Base-by-base conservation (phyloP, 768 basidiomycete genomes). In the Mycena alexandri region DNA sequence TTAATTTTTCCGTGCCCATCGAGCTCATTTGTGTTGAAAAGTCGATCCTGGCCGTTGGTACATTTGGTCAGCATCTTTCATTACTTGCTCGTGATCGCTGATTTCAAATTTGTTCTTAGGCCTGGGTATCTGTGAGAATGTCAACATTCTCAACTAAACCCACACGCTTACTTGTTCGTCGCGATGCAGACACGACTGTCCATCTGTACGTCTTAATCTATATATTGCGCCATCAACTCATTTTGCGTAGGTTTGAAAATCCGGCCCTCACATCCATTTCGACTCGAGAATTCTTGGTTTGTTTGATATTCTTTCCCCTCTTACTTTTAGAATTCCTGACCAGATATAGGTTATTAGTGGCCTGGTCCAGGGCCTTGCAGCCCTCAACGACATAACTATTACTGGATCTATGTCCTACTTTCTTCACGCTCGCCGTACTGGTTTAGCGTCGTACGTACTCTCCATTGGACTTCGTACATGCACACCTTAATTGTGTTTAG, bases 341-440 rank as follows among this genome's bases (percentile, higher is more conserved):
- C 41, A 19, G 11, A 17, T 19, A 0, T 29, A 68, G 67, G 63
- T 68, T 33, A 25, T 63, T 24, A 57, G 55, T 43, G 67, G 67
- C 19, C 61, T 68, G 8, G 67, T 68, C 14, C 67, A 68, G 41
- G 67, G 67, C 8, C 61, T 68, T 41, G 67, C 67, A 22, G 67
- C 67, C 7, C 55, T 68, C 22, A 63, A 68, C n/a, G 67, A 68
- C 56, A 47, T 68, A 24, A 55, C 52, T 12, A 68, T 68, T 55
- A 68, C 67, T 3, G 67, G 36, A 34, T 7, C 61, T 5, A 38
- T 68, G 34, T 68, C 67, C 22, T 68, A 58, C 36, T 63, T 44
- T 53, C 67, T 68, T 41, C 61, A 68, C 41, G 22, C 21, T 29
- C 48, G 50, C 11, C 67, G 67, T 2, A 57, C 8, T 14, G 13